A percentile compares a stretch with the other conserved stretches of the same genome.
Evolutionary conservation across 1,139 yeast species (phyloP).

Genomic region (Blastobotrys raffinosifermentans): DNA sequence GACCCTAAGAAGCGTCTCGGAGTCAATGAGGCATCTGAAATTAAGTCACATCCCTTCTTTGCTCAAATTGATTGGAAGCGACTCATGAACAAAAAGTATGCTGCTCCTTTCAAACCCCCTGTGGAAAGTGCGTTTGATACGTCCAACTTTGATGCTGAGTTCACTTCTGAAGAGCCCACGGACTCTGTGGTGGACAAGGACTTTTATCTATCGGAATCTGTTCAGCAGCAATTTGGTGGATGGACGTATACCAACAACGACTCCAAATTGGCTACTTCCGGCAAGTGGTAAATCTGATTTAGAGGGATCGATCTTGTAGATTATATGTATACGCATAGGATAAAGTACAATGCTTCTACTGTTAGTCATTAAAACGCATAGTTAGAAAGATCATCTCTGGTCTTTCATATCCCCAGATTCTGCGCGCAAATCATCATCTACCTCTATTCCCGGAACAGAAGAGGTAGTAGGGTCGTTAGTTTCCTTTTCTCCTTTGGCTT

Average conservation of each 20-base stretch:
- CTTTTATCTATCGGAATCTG: slow-evolving; percentile 59
- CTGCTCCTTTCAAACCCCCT: slow-evolving; percentile 93
- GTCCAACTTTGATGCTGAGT: slow-evolving; percentile 87
- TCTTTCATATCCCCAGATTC: no score
- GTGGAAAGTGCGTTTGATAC: slow-evolving; percentile 85
- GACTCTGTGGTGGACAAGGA: slow-evolving; percentile 91
- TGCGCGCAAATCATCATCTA: no score
- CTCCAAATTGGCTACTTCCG: slow-evolving; percentile 22
- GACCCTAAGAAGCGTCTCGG: slow-evolving; percentile 81
- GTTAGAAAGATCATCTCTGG: no score
- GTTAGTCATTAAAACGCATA: no score
- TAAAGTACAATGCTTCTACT: no score
- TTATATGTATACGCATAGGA: no score
- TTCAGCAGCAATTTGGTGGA: slow-evolving; percentile 95
- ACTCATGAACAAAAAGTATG: slow-evolving; percentile 76
- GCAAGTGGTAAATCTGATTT: slow-evolving; percentile 20
- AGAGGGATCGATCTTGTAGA: no score
- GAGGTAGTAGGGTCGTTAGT: no score
- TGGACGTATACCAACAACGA: slow-evolving; percentile 79
- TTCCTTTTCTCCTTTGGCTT: no score
- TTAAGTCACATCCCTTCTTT: slow-evolving; percentile 81
- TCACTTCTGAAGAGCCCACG: slow-evolving; percentile 87
- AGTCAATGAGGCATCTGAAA: slow-evolving; percentile 74
- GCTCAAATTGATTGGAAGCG: slow-evolving; percentile 89
- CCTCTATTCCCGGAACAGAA: no score